Conservation (phyloP, 768 basidiomycete species). For the Mycena rebaudengoi region DNA sequence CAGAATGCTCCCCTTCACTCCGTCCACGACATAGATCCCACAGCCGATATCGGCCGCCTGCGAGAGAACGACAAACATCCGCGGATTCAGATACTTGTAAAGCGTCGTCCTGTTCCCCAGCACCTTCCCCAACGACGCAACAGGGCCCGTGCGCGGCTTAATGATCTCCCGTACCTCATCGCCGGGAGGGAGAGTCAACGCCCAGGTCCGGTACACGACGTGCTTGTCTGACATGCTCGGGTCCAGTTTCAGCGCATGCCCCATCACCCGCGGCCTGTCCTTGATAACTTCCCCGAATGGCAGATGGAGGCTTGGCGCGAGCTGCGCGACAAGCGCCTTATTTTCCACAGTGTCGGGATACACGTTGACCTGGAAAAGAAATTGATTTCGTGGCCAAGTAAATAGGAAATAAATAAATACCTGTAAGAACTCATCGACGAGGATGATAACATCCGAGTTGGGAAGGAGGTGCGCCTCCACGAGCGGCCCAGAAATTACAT, state of each 20-base stretch:
- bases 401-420: constrained; percentile 45
- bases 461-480: constrained; percentile 67
- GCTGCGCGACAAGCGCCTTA: constrained; percentile 50
- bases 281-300: constrained; percentile 58
- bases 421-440: constrained; percentile 83
- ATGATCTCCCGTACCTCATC: constrained; percentile 68
- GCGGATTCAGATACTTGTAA: constrained; percentile 94
- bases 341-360: constrained; percentile 69
- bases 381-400: neutral
- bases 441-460: constrained; percentile 59
- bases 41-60: constrained; percentile 46
- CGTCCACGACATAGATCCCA: constrained; percentile 82
- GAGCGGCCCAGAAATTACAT: constrained; percentile 66
- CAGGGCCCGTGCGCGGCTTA: constrained; percentile 55
- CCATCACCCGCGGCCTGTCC: constrained; percentile 57
- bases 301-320: constrained; percentile 60
- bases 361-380: constrained; percentile 57
- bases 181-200: constrained; percentile 58
- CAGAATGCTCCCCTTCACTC: constrained; percentile 76
- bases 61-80: constrained; percentile 75
- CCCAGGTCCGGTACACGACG: constrained; percentile 73
- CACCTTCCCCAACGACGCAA: constrained; percentile 86
- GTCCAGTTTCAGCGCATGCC: constrained; percentile 60
- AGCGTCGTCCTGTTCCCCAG: constrained; percentile 87
- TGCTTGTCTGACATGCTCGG: constrained; percentile 52